These are phyloP conservation scores for Xylaria palmicola DNA, from an alignment of 495 filamentous ascomycete species.

Conservation along the genomic window DNA sequence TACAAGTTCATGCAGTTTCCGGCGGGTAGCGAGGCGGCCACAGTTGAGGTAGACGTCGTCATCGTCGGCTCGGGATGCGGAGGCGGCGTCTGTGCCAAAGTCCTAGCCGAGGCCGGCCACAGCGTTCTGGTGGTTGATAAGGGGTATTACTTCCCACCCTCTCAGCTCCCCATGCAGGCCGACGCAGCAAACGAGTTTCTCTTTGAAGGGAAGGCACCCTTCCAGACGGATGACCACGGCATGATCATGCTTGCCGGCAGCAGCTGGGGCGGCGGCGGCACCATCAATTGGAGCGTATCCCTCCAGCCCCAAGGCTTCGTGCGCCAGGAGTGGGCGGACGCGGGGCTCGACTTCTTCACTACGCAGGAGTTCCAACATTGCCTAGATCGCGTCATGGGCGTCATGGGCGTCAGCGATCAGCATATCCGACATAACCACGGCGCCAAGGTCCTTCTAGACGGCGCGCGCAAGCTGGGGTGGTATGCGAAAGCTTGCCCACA, in stretches of 20 bases:
- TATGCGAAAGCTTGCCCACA: conserved; percentile 69
- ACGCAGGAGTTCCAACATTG: conserved; percentile 71
- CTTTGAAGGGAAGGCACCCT: conserved; percentile 58
- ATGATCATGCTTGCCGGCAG: conserved; percentile 64
- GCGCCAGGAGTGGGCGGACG: conserved; percentile 74
- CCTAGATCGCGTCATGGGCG: conserved; percentile 60
- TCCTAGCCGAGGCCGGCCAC: conserved; percentile 71
- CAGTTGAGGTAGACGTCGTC: conserved; percentile 75
- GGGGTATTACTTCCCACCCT: conserved; percentile 67
- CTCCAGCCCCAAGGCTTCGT: conserved; percentile 81
- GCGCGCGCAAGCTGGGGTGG: conserved; percentile 73
- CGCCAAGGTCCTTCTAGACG: conserved; percentile 70
- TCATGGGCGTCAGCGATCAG: conserved; percentile 71
- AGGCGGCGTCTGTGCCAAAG: conserved; percentile 79
- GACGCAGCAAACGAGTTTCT: conserved; percentile 56
- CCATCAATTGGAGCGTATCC: conserved; percentile 84
- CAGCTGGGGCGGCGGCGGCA: conserved; percentile 84
- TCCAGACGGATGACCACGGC: conserved; percentile 61
- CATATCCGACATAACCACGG: conserved; percentile 67
- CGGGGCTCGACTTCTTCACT: conserved; percentile 75
- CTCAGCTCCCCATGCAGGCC: conserved; percentile 71
- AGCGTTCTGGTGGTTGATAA: conserved; percentile 83
- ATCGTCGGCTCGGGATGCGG: conserved; percentile 87
- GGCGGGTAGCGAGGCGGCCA: conserved; percentile 31
- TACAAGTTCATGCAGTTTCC: conserved; percentile 54